Evolutionary conservation across 2,329 filamentous ascomycete genomes (phyloP), one percentile per base, ranked within the genome.

Genomic region (Podosphaera aphanis): DNA sequence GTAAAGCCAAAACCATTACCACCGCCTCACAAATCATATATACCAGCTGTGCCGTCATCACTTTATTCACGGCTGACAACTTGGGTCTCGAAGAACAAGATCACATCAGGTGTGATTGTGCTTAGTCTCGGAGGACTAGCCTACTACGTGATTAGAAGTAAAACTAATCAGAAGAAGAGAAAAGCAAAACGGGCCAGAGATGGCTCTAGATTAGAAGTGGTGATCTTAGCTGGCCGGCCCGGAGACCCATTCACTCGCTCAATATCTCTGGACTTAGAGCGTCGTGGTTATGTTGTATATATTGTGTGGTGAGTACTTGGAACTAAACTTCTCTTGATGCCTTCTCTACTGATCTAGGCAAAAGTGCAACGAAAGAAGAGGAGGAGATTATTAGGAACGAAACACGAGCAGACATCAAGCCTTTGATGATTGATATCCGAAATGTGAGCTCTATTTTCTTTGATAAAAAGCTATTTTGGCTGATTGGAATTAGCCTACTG

Each of bases 231-330:
- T 19, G 88, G 88, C n/a, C 85, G 83, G 18, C 81, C 84, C 2
- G 74, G 79, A 43, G 77, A 93, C 55, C 81, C 86, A 15, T 69
- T 94, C 57, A 88, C 84, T 5, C 79, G 78, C 56, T 84, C 83
- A 10, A 67, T 95, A 46, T 77, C 84, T 2, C 64, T 86, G 42
- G 90, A 98, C 58, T 67, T 98, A 53, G 90, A 95, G 63, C 71
- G 85, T 49, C 75, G 85, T 51, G 90, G 90, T 3, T 95, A 92
- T 60, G 82, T 95, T 49, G 83, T 95, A 47, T 98, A 85, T 60
- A 69, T 98, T 49, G 82, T 93, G 0, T 88, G 85, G 39, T 41
- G 21, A 23, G 35, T 13, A 8, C 16, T n/a, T n/a, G n/a, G n/a
- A n/a, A 29, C 25, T 6, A 29, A 29, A 5, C 25, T 29, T 29